Percentiles rank a stretch among this genome's conserved stretches.
These are phyloP conservation scores for Gossypium ekmanianum DNA, from an alignment of 345 rosid genomes.

Conservation along the genomic window DNA sequence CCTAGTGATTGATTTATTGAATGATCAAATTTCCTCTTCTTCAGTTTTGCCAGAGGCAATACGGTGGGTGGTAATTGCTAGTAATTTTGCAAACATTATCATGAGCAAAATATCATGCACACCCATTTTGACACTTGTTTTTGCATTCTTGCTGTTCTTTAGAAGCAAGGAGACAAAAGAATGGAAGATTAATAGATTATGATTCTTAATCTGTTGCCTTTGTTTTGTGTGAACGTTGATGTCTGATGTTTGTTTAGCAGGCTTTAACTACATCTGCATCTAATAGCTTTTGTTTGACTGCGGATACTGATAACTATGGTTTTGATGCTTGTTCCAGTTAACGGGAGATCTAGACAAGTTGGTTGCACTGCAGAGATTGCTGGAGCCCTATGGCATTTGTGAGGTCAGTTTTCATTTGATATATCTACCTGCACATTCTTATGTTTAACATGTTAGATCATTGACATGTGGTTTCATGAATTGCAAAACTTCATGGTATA, in stretches of 20 bases:
- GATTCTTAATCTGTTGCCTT: background rate
- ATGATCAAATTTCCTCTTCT: too few relatives aligned
- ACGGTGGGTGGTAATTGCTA: too few relatives aligned
- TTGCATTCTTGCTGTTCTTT: too few relatives aligned
- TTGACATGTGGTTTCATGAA: background rate
- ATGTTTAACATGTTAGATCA: background rate
- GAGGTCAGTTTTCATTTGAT: slow-evolving; percentile 52
- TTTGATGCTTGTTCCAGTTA: slow-evolving; percentile 43
- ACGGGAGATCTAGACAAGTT: slow-evolving; percentile 90
- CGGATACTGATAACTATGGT: slow-evolving; percentile 17
- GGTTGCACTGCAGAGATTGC: slow-evolving; percentile 87
- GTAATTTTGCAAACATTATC: too few relatives aligned
- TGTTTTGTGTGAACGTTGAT: background rate
- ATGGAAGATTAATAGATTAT: too few relatives aligned
- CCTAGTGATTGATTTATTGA: too few relatives aligned
- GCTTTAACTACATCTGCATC: background rate
- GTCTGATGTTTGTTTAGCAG: background rate
- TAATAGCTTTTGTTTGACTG: background rate
- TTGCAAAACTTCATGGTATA: background rate
- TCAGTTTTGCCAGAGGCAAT: too few relatives aligned
- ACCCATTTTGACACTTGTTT: too few relatives aligned
- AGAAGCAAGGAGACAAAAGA: too few relatives aligned
- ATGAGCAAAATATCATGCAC: too few relatives aligned
- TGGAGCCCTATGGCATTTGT: slow-evolving; percentile 94
- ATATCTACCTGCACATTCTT: background rate